These are phyloP conservation scores for Phytopythium vexans DNA, from an alignment of 352 stramenopile species.

Conservation along the genomic window DNA sequence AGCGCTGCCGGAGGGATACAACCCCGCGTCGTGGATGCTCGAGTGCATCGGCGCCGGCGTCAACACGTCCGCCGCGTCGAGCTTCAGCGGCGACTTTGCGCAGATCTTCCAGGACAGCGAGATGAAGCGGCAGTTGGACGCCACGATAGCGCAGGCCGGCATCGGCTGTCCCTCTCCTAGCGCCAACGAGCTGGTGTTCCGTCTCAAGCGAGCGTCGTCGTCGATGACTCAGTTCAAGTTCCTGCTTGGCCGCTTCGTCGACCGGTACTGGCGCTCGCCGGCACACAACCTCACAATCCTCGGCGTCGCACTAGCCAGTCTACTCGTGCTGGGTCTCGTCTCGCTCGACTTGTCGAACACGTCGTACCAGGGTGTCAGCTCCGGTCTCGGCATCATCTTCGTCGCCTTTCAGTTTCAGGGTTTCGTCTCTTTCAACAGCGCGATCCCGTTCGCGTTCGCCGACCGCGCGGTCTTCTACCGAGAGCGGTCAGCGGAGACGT, in stretches of 20 bases:
- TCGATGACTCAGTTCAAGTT: slow-evolving; percentile 15
- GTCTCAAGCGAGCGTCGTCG: slow-evolving; percentile 17
- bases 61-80: slow-evolving; percentile 6
- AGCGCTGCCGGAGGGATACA: slow-evolving; percentile 9
- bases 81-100: slow-evolving; percentile 23
- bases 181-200: slow-evolving; percentile 18
- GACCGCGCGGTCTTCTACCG: slow-evolving; percentile 87
- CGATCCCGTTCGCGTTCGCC: slow-evolving; percentile 60
- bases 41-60: slow-evolving; percentile 27
- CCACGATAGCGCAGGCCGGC: slow-evolving; percentile 12
- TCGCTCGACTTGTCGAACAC: slow-evolving; percentile 27
- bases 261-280: slow-evolving; percentile 31
- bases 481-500: slow-evolving; percentile 83
- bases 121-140: slow-evolving; percentile 9
- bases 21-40: slow-evolving; percentile 22
- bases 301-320: slow-evolving; percentile 45
- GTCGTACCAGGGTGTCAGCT: slow-evolving; percentile 25
- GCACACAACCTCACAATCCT: slow-evolving; percentile 64
- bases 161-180: slow-evolving; percentile 11
- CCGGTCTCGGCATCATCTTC: slow-evolving; percentile 70
- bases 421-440: slow-evolving; percentile 61
- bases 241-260: slow-evolving; percentile 16
- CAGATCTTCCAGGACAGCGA: slow-evolving; percentile 26
- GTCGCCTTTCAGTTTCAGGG: slow-evolving; percentile 63
- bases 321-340: slow-evolving; percentile 57